These are phyloP conservation scores for Sarcodon aspratus DNA, from an alignment of 768 basidiomycete species.

Conservation along the genomic window DNA sequence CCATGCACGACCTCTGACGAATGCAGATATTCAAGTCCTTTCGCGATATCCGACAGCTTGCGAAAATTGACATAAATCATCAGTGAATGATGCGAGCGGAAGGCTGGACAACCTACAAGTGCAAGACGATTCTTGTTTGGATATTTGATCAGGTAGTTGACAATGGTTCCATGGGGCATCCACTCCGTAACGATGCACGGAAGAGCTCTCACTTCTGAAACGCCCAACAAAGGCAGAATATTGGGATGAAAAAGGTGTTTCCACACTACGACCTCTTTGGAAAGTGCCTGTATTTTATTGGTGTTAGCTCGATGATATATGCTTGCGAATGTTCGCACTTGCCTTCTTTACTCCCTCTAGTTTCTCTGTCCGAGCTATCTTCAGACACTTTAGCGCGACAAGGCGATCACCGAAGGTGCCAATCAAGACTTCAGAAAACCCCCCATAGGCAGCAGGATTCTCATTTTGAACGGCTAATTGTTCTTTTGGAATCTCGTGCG, in stretches of 20 bases:
- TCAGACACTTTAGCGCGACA: not conserved
- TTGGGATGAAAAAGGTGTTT: not conserved
- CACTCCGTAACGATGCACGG: constrained; percentile 3
- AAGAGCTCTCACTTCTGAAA: not conserved
- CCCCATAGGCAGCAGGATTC: not conserved
- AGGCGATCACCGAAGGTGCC: not conserved
- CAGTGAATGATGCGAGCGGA: not conserved
- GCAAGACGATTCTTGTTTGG: not conserved
- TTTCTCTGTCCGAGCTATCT: not conserved
- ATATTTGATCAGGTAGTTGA: not conserved
- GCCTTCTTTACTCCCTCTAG: not conserved
- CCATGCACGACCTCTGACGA: constrained; percentile 2
- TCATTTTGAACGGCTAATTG: not conserved
- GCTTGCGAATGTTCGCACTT: not conserved
- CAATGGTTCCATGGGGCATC: constrained; percentile 2
- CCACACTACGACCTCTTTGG: not conserved
- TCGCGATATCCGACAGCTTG: constrained; percentile 1
- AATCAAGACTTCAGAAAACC: not conserved
- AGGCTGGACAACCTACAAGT: not conserved
- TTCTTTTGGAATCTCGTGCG: not conserved
- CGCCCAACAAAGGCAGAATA: not conserved
- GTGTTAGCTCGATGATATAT: too few species aligned
- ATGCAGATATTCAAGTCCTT: constrained; percentile 4
- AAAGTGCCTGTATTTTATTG: not conserved
- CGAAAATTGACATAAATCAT: not conserved